Evolutionary conservation across 2,329 filamentous ascomycete species (phyloP).

Genomic region (Diaporthe citriasiana): DNA sequence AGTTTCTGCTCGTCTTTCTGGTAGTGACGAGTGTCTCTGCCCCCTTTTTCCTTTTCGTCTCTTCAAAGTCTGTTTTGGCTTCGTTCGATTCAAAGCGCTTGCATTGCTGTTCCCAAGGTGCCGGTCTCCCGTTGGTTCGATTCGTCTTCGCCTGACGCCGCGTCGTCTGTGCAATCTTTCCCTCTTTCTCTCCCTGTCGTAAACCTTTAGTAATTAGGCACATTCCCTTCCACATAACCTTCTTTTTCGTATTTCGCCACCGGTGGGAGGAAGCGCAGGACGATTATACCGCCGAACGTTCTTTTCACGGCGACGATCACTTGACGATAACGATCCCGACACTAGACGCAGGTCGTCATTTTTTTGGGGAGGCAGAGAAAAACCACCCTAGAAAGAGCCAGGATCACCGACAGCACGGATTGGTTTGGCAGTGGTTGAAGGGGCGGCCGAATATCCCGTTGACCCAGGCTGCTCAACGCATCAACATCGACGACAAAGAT

Average conservation of each 20-base stretch:
- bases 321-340: constrained; percentile 37
- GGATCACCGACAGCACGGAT: constrained; percentile 34
- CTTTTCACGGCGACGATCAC: constrained; percentile 24
- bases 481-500: constrained; percentile 52
- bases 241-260: constrained; percentile 26
- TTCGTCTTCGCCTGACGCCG: constrained; percentile 28
- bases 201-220: constrained; percentile 26
- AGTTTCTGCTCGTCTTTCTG: constrained; percentile 42
- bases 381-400: constrained; percentile 39
- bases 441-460: constrained; percentile 43
- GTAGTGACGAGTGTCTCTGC: constrained; percentile 30
- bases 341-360: constrained; percentile 57
- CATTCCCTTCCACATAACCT: constrained; percentile 23
- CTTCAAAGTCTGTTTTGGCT: constrained; percentile 40
- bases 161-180: constrained; percentile 33
- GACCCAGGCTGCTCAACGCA: constrained; percentile 45
- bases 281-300: constrained; percentile 35
- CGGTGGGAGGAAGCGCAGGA: constrained; percentile 41
- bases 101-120: constrained; percentile 26
- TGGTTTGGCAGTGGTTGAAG: constrained; percentile 41
- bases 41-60: constrained; percentile 33
- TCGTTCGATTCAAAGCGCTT: constrained; percentile 35
- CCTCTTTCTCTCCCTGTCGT: constrained; percentile 17
- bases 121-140: constrained; percentile 36
- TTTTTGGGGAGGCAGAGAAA: constrained; percentile 39